Base-by-base conservation (phyloP, 2,329 filamentous ascomycete genomes). In the Epichloe elymi region DNA sequence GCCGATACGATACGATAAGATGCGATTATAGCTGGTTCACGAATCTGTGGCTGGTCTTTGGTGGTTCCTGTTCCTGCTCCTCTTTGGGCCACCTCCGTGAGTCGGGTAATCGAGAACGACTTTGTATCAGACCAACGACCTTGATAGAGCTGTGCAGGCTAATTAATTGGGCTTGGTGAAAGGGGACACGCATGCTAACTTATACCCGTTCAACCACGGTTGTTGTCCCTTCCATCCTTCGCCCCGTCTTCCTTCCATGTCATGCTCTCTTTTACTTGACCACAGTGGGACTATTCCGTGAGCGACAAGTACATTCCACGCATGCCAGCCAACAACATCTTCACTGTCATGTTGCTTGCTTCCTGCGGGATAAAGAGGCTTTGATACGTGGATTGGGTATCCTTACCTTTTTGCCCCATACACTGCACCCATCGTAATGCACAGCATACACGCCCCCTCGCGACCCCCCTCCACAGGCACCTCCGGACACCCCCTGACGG, bases 321-420 rank as follows among this genome's bases (percentile, higher is more conserved):
- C 53, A 57, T 55, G 56, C 57, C 54, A 58, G 55, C 60, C 61
- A 63, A 61, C 60, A 57, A 51, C 53, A 55, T 56, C 52, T 51
- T 59, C 56, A 58, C 58, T 56, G 55, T 62, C 57, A 56, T 60
- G 53, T 57, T 61, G 57, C 55, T 57, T 61, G 57, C 55, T 59
- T 58, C 57, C 60, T 67, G 65, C 64, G 61, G 64, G 63, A 64
- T 61, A 64, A 63, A 60, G 62, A 61, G 59, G 58, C 60, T 60
- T 63, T 61, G 58, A 61, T 65, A 59, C 61, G 58, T 66, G 61
- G 59, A 67, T 68, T 67, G 66, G 66, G 66, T 67, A 68, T 62
- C 65, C 63, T 55, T 67, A 67, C 65, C 60, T 65, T 65, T 59
- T 59, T 59, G 62, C 60, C 62, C 64, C 63, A 67, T 67, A 61